phyloP scores from a whole-genome alignment of 2,329 filamentous ascomycete species.

The Colletotrichum sp. region DNA sequence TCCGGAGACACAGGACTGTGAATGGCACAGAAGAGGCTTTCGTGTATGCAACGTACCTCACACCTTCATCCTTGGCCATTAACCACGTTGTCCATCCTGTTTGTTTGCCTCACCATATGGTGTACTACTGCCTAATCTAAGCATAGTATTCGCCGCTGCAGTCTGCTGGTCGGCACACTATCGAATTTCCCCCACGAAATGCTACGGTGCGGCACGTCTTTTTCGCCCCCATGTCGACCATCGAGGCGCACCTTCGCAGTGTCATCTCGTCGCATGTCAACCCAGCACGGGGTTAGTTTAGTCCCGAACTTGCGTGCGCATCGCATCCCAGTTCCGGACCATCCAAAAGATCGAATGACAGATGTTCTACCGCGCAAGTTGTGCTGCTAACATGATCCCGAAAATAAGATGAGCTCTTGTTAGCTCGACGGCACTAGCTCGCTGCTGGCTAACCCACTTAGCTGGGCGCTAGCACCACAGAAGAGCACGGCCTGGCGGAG shows the following conservation, averaged over 20 bases:
- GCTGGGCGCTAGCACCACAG: not conserved
- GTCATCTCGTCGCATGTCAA: not conserved
- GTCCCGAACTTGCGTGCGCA: not conserved
- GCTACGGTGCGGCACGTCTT: conserved; percentile 1
- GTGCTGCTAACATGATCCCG: not conserved
- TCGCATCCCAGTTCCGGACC: not conserved
- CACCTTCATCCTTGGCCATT: not conserved
- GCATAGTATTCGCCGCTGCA: not conserved
- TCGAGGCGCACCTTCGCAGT: not conserved
- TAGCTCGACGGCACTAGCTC: not conserved
- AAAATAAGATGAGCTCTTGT: not conserved
- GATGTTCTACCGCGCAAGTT: not conserved
- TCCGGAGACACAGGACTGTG: not conserved
- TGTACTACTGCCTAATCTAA: not conserved
- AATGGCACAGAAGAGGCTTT: not conserved
- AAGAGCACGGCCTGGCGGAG: not conserved
- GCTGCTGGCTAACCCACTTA: not conserved
- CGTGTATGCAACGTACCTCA: conserved; percentile 17
- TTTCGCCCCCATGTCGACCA: not conserved
- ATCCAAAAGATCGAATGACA: conserved; percentile 5
- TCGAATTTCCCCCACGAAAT: conserved; percentile 17
- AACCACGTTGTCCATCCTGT: not conserved
- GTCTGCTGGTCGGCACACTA: not conserved
- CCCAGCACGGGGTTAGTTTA: not conserved
- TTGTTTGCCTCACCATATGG: not conserved